Evolutionary conservation across 1,284 basidiomycete genomes (phyloP).

Genomic region (Fistulinella staudtii): DNA sequence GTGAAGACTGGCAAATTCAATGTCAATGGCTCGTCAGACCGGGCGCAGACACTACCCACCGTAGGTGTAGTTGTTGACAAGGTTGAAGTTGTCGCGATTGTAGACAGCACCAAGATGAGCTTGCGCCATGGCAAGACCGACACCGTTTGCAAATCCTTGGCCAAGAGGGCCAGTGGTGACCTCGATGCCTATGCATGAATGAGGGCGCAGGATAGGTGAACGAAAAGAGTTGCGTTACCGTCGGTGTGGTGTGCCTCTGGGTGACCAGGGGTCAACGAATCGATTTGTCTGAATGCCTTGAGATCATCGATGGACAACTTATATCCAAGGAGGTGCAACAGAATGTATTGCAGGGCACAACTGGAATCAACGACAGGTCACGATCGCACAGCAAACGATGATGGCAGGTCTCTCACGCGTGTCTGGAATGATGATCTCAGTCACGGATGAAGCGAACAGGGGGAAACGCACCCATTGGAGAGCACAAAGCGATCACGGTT

Average conservation of each 20-base stretch:
- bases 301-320: constrained; percentile 82
- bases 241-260: constrained; percentile 87
- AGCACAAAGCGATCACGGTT: constrained; percentile 89
- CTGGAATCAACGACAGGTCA: constrained; percentile 37
- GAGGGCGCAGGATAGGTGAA: constrained; percentile 5
- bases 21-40: constrained; percentile 9
- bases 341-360: constrained; percentile 81
- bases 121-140: constrained; percentile 92
- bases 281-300: constrained; percentile 82
- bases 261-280: constrained; percentile 88
- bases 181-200: constrained; percentile 61
- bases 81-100: constrained; percentile 83
- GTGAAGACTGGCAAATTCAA: constrained; percentile 59
- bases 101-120: constrained; percentile 85
- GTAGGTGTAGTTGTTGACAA: constrained; percentile 91
- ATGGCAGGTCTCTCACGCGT: constrained; percentile 50
- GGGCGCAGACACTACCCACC: constrained; percentile 39
- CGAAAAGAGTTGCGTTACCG: constrained; percentile 46
- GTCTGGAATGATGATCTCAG: constrained; percentile 39
- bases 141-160: constrained; percentile 90
- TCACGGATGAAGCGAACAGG: constrained; percentile 3
- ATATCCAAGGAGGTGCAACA: constrained; percentile 83
- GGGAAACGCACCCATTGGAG: constrained; percentile 62
- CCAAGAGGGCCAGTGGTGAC: constrained; percentile 96
- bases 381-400: background rate